Base-by-base conservation (phyloP, 371 early-diverging fungal species). In the Rhizopus delemar region DNA sequence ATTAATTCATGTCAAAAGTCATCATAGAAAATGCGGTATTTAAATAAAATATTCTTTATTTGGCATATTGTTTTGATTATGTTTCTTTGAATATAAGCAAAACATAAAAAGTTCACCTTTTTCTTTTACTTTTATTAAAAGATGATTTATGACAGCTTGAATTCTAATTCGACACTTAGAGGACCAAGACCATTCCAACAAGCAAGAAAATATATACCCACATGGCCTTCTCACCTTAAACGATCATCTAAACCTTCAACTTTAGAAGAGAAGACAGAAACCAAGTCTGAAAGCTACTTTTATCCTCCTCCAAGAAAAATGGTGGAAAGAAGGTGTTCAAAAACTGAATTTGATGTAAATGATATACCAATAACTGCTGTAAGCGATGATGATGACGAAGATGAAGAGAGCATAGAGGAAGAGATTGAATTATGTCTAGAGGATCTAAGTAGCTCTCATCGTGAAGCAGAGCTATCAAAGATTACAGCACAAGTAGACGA, bases 401-500 rank as follows among this genome's bases (percentile, higher is more conserved):
- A 89, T 33, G 92, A 91, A 62, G 87, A 81, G 57, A 84, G 78
- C 63, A 83, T 80, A 13, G 89, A 84, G 51, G 90, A 89, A 45
- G 78, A 34, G 36, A 48, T 48, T 3, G 56, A 45, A 5, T 29
- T 48, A 48, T 22, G 48, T 29, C 48, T 48, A 9, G 28, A 48
- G 15, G 48, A 48, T 9, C 9, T 48, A 32, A 51, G 51, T 15
- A 51, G 36, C 29, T 3, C 55, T 29, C 41, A 54, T 32, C 55
- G 43, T 31, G 55, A 34, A 22, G 28, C 22, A 29, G 39, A 35
- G 5, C 29, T 33, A 8, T 33, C 31, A 16, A 41, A 13, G 11
- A 41, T 54, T 3, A 41, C 55, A 32, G 22, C 22, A 22, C 22
- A 22, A 22, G 29, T 54, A 31, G 43, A 39, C 22, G 16, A 53